Evolutionary conservation across 75 land plant genomes (phyloP).

Genomic region (Cupressus sempervirens): DNA sequence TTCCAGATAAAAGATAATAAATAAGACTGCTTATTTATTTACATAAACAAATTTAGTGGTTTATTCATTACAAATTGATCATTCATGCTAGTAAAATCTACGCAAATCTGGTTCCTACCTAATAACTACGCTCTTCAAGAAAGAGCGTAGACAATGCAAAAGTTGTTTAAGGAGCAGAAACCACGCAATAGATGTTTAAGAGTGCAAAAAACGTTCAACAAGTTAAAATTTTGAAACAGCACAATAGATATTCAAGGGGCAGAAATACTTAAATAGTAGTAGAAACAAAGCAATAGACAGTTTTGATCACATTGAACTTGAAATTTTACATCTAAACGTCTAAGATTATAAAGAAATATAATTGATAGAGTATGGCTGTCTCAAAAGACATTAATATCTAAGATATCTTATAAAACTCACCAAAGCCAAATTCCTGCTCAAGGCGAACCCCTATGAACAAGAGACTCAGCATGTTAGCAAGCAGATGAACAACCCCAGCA

Average conservation of each 20-base stretch:
- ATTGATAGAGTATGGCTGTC: background rate
- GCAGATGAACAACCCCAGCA: constrained; percentile 83
- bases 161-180: background rate
- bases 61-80: background rate
- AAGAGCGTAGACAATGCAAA: background rate
- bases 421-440: constrained; percentile 86
- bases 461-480: constrained; percentile 89
- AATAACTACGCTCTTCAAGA: background rate
- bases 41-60: background rate
- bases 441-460: constrained; percentile 75
- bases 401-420: constrained; percentile 28
- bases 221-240: background rate
- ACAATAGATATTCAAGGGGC: background rate
- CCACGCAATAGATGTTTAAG: too few relatives aligned
- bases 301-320: background rate
- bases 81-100: background rate
- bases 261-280: background rate
- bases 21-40: background rate
- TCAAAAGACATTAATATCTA: background rate
- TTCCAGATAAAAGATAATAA: background rate
- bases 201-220: too few relatives aligned
- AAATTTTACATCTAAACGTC: background rate
- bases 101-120: background rate
- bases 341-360: background rate
- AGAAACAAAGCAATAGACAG: background rate